phyloP scores from a whole-genome alignment of 2,329 filamentous ascomycete species.

The Anthostomella pinea region DNA sequence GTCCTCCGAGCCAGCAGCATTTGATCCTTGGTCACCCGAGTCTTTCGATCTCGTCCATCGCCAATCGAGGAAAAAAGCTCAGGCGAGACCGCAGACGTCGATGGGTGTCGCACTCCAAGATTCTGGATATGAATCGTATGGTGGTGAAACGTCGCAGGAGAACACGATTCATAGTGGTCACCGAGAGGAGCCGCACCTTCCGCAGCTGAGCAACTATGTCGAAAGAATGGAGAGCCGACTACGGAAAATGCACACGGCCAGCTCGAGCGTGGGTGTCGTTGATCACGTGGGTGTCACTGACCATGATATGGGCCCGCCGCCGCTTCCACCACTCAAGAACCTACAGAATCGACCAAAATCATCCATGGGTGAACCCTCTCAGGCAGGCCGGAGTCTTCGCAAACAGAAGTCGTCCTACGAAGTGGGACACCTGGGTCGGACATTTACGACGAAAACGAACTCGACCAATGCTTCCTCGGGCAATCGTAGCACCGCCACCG shows the following conservation, averaged over 20 bases:
- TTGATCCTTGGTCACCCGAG: slow-evolving; percentile 87
- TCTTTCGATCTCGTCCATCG: slow-evolving; percentile 64
- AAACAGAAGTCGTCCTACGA: slow-evolving; percentile 78
- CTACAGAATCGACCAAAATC: slow-evolving; percentile 57
- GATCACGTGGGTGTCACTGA: slow-evolving; percentile 46
- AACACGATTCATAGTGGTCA: slow-evolving; percentile 40
- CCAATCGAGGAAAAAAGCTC: slow-evolving; percentile 35
- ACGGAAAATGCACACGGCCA: slow-evolving; percentile 65
- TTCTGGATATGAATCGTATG: slow-evolving; percentile 59
- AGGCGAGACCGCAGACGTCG: slow-evolving; percentile 64
- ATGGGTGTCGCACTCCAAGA: slow-evolving; percentile 65
- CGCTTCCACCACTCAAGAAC: slow-evolving; percentile 46
- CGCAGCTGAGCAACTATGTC: slow-evolving; percentile 81
- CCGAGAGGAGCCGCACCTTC: slow-evolving; percentile 54
- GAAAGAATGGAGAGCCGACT: slow-evolving; percentile 87
- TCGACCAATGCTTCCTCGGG: slow-evolving; percentile 75
- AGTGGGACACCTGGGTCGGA: slow-evolving; percentile 70
- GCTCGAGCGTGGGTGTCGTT: slow-evolving; percentile 38
- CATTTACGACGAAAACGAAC: slow-evolving; percentile 84
- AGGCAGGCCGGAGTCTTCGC: slow-evolving; percentile 48
- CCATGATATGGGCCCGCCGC: slow-evolving; percentile 22
- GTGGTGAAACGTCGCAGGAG: slow-evolving; percentile 51
- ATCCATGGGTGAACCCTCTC: slow-evolving; percentile 45
- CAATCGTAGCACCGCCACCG: slow-evolving; percentile 64
- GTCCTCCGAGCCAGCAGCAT: slow-evolving; percentile 53